These are phyloP conservation scores for Podospora comata DNA, from an alignment of 495 filamentous ascomycete genomes.

Conservation along the genomic window DNA sequence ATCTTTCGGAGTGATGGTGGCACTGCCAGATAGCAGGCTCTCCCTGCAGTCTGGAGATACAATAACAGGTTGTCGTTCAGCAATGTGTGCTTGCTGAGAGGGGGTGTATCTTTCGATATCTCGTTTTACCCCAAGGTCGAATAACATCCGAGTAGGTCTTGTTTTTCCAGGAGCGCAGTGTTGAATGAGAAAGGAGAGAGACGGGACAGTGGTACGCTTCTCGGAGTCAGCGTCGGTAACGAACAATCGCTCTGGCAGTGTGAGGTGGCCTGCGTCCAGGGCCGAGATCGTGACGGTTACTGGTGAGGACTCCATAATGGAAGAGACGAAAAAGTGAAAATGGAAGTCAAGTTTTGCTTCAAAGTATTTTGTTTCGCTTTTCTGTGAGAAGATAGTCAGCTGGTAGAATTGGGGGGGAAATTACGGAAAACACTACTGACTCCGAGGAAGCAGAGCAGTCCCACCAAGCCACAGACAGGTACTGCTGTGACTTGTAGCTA, in stretches of 20 bases:
- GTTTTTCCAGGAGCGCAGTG: slow-evolving; percentile 21
- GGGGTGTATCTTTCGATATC: slow-evolving; percentile 39
- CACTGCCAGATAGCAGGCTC: slow-evolving; percentile 32
- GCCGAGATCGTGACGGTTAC: slow-evolving; percentile 27
- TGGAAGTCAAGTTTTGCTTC: background rate
- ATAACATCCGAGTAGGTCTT: slow-evolving; percentile 37
- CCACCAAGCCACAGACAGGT: too few relatives aligned
- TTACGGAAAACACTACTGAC: too few relatives aligned
- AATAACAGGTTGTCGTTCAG: slow-evolving; percentile 37
- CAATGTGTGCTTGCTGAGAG: slow-evolving; percentile 40
- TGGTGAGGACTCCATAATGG: slow-evolving; percentile 11
- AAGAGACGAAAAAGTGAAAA: background rate
- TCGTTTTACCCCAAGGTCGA: slow-evolving; percentile 49
- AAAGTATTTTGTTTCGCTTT: too few relatives aligned
- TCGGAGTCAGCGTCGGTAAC: slow-evolving; percentile 34
- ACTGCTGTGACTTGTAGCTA: too few relatives aligned
- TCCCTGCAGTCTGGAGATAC: slow-evolving; percentile 38
- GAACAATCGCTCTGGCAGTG: slow-evolving; percentile 39
- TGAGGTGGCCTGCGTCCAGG: slow-evolving; percentile 32
- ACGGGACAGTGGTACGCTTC: slow-evolving; percentile 34
- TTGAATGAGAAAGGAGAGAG: slow-evolving; percentile 40
- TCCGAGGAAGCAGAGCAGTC: too few relatives aligned
- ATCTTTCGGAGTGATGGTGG: slow-evolving; percentile 31
- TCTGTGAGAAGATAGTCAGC: too few relatives aligned
- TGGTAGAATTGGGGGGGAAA: too few relatives aligned